phyloP scores from a whole-genome alignment of 148 eudicot genomes.

The Oxyria digyna region DNA sequence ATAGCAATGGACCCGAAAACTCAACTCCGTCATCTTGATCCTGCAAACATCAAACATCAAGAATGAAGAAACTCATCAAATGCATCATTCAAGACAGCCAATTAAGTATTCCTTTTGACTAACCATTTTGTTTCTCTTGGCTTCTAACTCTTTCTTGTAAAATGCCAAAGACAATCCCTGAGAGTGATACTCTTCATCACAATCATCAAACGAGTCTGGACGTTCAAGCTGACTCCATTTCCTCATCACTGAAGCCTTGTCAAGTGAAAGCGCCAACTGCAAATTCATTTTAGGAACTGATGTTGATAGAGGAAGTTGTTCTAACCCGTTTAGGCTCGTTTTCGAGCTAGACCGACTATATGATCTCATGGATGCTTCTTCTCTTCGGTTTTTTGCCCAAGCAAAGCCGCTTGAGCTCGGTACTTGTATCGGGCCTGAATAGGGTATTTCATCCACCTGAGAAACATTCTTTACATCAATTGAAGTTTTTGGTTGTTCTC shows the following conservation, averaged over 20 bases:
- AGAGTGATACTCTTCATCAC: conserved; percentile 66
- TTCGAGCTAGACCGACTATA: no score
- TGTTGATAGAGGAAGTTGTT: conserved; percentile 29
- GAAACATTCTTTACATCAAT: conserved; percentile 41
- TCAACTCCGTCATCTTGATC: conserved; percentile 61
- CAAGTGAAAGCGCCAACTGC: conserved; percentile 25
- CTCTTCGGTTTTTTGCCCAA: conserved; percentile 68
- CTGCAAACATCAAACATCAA: no score
- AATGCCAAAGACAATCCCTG: conserved; percentile 76
- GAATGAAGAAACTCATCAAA: no score
- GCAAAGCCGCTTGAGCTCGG: conserved; percentile 94
- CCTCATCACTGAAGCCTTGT: conserved; percentile 40
- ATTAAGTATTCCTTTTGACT: no score
- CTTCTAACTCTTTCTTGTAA: conserved; percentile 49
- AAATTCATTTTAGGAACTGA: conserved; percentile 26
- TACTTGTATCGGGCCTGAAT: conserved; percentile 72
- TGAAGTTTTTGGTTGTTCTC: conserved; percentile 45
- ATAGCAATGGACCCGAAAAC: conserved; percentile 77
- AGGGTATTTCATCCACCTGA: conserved; percentile 65
- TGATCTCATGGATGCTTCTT: conserved; percentile 55
- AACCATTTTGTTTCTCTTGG: conserved; percentile 59
- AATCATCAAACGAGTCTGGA: conserved; percentile 81
- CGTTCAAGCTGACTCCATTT: conserved; percentile 83
- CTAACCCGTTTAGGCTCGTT: no score
- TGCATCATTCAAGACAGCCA: neutral